Evolutionary conservation across 2,329 filamentous ascomycete species (phyloP), one percentile per base, ranked within the genome.

Genomic region (Macrophomina pseudophaseolina): DNA sequence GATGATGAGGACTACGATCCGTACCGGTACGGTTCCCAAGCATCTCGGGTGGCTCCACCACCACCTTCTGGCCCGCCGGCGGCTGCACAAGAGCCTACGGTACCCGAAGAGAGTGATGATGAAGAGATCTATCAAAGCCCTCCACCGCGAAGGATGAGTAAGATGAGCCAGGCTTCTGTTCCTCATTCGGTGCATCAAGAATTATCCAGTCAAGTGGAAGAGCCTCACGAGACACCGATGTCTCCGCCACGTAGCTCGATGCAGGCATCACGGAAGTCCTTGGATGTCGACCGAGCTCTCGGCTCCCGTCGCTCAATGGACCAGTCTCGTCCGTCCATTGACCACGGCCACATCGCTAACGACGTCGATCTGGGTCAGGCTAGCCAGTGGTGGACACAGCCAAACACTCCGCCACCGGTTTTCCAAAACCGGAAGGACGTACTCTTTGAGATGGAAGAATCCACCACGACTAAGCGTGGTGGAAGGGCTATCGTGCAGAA

Each of bases 361-460:
- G 94, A 98, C 68, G 80, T 98, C 66, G 94, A 98, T 73, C 83
- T 98, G 44, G 89, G 87, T 12, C 83, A 86, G 52, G 85, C 86
- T 59, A 91, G 88, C 18, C 86, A 90, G 60, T 99, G 95, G 95
- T 99, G 94, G 94, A 88, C 90, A 44, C 89, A 94, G 73, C 84
- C 90, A 11, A 91, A 92, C 69, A 88, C 88, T 44, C 86, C 94
- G 1, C 95, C 95, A 2, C 93, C 94, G 0, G 86, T 88, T 1
- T 87, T 98, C 68, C 91, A 97, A 75, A 89, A 88, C 56, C 90
- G 94, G 60, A 91, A 88, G 72, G 95, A 99, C 75, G 85, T 98
- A 16, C 86, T 93, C 64, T 91, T 88, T 62, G 93, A 98, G 78
- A 86, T 90, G 28, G 92, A 97, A 70, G 92, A 97, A 75, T 88